phyloP scores from a whole-genome alignment of 306 rosid genomes.

The Quercus variabilis region DNA sequence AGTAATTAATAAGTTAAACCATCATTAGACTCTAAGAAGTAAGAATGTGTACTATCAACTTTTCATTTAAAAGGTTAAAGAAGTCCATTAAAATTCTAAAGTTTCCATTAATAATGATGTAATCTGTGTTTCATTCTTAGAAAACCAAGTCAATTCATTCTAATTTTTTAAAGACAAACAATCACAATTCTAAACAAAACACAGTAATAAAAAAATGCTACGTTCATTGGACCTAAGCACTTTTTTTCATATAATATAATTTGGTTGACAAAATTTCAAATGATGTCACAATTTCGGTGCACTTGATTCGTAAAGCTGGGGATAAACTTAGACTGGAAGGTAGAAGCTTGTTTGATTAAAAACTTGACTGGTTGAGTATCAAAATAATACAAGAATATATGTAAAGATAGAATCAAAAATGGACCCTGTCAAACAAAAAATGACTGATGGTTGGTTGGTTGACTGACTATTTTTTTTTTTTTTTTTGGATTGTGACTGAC shows the following conservation, averaged over 20 bases:
- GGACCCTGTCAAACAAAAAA: no score
- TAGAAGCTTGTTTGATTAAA: not conserved
- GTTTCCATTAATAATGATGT: not conserved
- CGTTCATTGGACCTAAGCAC: not conserved
- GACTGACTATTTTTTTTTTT: no score
- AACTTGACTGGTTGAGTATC: not conserved
- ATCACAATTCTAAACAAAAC: not conserved
- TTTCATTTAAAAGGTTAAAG: no score
- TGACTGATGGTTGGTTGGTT: no score
- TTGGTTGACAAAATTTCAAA: not conserved
- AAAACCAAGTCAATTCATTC: not conserved
- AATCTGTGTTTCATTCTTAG: not conserved
- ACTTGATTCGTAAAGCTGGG: not conserved
- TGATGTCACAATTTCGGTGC: not conserved
- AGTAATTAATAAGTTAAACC: no score
- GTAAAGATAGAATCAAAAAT: no score
- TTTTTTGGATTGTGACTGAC: no score
- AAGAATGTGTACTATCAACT: no score
- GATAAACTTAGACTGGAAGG: not conserved
- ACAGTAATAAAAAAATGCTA: not conserved
- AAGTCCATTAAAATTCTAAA: no score
- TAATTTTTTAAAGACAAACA: not conserved
- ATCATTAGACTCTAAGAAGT: no score
- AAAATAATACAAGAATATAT: not conserved
- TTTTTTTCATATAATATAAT: not conserved